Evolutionary conservation across 2,329 filamentous ascomycete species (phyloP).

Genomic region (Aspergillus transmontanensis): DNA sequence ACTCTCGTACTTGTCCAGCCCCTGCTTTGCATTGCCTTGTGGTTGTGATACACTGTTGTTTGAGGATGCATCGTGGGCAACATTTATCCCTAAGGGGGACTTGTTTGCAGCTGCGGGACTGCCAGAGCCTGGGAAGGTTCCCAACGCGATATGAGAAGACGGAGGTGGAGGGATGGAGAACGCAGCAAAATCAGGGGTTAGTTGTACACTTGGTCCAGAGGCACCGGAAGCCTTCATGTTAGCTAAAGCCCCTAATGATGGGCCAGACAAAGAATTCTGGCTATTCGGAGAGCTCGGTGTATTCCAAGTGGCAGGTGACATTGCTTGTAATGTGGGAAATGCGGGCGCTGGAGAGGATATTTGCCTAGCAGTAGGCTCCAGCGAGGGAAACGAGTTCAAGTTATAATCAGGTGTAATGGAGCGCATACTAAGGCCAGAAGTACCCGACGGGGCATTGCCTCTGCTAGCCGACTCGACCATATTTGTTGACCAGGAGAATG

Average conservation of each 20-base stretch:
- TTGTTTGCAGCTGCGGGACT: constrained; percentile 23
- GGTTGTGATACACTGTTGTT: constrained; percentile 26
- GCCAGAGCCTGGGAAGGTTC: constrained; percentile 19
- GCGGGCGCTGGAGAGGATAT: constrained; percentile 29
- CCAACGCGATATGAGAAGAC: constrained; percentile 23
- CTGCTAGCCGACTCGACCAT: constrained; percentile 22
- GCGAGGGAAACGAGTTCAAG: constrained; percentile 50
- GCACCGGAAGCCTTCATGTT: constrained; percentile 25
- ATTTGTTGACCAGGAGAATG: constrained; percentile 49
- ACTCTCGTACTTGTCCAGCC: constrained; percentile 60
- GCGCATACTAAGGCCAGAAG: constrained; percentile 37
- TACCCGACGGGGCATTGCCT: constrained; percentile 20
- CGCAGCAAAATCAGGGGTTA: constrained; percentile 35
- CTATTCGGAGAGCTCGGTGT: constrained; percentile 15
- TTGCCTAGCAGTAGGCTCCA: constrained; percentile 44
- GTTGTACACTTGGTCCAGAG: constrained; percentile 20
- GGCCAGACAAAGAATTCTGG: constrained; percentile 17
- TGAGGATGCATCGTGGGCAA: constrained; percentile 26
- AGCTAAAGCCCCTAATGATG: constrained; percentile 29
- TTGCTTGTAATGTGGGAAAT: constrained; percentile 34
- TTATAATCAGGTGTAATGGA: constrained; percentile 57
- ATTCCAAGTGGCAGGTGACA: constrained; percentile 28
- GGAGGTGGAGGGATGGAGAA: constrained; percentile 48
- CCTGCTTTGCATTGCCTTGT: constrained; percentile 37
- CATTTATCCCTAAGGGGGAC: constrained; percentile 18